Evolutionary conservation across 768 basidiomycete species (phyloP), one percentile per base, ranked within the genome.

Genomic region (Pleurotus salmoneostramineus): DNA sequence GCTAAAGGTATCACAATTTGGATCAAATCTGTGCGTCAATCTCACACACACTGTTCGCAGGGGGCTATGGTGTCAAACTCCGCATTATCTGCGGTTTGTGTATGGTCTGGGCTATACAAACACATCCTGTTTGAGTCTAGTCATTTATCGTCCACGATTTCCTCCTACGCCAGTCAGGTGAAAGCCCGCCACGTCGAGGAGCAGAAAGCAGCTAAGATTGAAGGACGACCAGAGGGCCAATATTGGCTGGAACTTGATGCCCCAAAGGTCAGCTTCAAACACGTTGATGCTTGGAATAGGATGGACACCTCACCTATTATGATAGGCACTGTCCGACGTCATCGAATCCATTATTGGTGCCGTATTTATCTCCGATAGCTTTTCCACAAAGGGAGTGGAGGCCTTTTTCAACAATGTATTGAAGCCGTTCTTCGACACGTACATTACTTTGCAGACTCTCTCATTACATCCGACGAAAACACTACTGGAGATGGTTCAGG

Each of bases 21-120:
- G 57, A 45, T 49, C n/a, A n/a, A 32, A 32, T 12, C 11, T 15
- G 14, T 37, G 48, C 58, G 27, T 34, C 6, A 6, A 46, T 52
- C 40, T 36, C 43, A 6, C 37, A 56, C 36, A 56, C 50, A 58
- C 58, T 48, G 50, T 59, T 61, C 57, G 36, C 63, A 93, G 92
- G 82, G 83, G 32, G 88, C 89, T 6, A 93, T 94, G 91, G 91
- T 94, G 31, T 91, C 89, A 3, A 93, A 93, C 68, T 80, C 84
- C 33, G 77, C 87, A 14, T 74, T 94, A 44, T 90, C 87, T 40
- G 88, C 91, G 2, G 69, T 93, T 58, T 91, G 88, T 62, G 84
- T 93, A 14, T 79, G 78, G 61, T 80, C 81, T 55, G 87, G 87
- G 35, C 71, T 95, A 56, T 74, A 90, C 58, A 71, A 84, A 44